A percentile compares a stretch with the other conserved stretches of the same genome.
phyloP scores from a whole-genome alignment of 2,329 filamentous ascomycete genomes.

The Curvularia eragrostidis region DNA sequence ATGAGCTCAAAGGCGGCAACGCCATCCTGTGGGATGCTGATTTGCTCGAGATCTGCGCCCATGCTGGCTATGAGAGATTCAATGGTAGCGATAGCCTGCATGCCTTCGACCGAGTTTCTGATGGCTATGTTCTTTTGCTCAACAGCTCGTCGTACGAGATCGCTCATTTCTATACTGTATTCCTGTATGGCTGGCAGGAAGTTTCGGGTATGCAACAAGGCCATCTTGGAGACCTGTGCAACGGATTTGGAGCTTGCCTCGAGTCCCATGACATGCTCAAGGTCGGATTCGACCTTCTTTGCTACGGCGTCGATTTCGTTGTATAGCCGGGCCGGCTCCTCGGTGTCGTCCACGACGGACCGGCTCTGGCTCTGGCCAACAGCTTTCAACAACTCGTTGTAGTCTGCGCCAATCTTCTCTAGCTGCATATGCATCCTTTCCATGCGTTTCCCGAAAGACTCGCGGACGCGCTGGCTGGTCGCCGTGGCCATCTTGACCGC shows the following conservation, averaged over 20 bases:
- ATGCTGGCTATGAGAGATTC: conserved; percentile 76
- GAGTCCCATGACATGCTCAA: conserved; percentile 76
- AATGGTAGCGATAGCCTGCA: conserved; percentile 82
- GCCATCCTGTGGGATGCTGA: conserved; percentile 77
- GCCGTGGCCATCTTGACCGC: conserved; percentile 75
- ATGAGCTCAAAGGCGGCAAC: conserved; percentile 82
- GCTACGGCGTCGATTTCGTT: conserved; percentile 86
- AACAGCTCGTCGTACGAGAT: conserved; percentile 59
- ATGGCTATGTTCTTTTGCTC: conserved; percentile 73
- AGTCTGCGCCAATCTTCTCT: conserved; percentile 51
- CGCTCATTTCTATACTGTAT: conserved; percentile 63
- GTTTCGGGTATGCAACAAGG: conserved; percentile 67
- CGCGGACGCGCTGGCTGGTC: conserved; percentile 67
- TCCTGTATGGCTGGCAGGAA: conserved; percentile 67
- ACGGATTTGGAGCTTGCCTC: conserved; percentile 70
- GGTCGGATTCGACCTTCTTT: conserved; percentile 86
- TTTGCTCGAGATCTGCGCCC: conserved; percentile 72
- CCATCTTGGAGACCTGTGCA: conserved; percentile 68
- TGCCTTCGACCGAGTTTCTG: conserved; percentile 71
- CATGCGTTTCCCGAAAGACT: conserved; percentile 66
- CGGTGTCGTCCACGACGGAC: conserved; percentile 63
- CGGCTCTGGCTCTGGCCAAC: conserved; percentile 57
- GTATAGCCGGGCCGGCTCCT: conserved; percentile 72
- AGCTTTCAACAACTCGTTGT: conserved; percentile 54
- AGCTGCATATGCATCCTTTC: conserved; percentile 52